These are phyloP conservation scores for Trichoderma simmonsii DNA, from an alignment of 2,329 filamentous ascomycete genomes.

Conservation along the genomic window DNA sequence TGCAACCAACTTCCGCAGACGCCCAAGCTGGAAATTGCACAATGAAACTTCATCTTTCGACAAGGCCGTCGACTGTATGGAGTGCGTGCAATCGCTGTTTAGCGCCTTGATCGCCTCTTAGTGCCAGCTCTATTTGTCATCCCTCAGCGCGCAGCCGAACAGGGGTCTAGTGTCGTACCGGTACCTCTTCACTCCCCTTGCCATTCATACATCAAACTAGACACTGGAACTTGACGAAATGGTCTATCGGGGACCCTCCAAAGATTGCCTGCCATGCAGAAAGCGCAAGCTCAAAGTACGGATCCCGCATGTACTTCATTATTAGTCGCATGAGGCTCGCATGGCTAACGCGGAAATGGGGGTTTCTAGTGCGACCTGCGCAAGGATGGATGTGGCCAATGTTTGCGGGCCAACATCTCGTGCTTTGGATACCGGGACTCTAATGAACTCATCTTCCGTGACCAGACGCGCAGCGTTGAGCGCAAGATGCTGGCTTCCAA, in stretches of 20 bases:
- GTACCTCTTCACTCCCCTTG: neutral
- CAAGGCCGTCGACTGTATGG: neutral
- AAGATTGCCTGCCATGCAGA: conserved; percentile 27
- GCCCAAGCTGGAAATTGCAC: neutral
- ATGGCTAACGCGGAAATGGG: neutral
- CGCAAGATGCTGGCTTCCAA: conserved; percentile 17
- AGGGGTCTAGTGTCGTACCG: neutral
- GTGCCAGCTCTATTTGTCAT: neutral
- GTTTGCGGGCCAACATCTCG: conserved; percentile 23
- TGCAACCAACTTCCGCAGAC: neutral
- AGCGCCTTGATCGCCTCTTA: neutral
- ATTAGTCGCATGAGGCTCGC: neutral
- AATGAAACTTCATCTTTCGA: neutral
- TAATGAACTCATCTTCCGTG: conserved; percentile 25
- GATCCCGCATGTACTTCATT: neutral
- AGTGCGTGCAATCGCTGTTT: neutral
- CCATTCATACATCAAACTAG: neutral
- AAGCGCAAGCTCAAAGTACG: conserved; percentile 26
- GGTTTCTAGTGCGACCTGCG: conserved; percentile 24
- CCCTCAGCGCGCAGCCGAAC: neutral
- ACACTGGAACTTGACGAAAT: conserved; percentile 13
- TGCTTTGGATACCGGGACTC: conserved; percentile 29
- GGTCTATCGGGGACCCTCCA: conserved; percentile 26
- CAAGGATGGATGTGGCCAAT: conserved; percentile 26
- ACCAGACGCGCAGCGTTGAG: conserved; percentile 23